Evolutionary conservation across 1,284 basidiomycete species (phyloP).

Genomic region (Neonothopanus nambi): DNA sequence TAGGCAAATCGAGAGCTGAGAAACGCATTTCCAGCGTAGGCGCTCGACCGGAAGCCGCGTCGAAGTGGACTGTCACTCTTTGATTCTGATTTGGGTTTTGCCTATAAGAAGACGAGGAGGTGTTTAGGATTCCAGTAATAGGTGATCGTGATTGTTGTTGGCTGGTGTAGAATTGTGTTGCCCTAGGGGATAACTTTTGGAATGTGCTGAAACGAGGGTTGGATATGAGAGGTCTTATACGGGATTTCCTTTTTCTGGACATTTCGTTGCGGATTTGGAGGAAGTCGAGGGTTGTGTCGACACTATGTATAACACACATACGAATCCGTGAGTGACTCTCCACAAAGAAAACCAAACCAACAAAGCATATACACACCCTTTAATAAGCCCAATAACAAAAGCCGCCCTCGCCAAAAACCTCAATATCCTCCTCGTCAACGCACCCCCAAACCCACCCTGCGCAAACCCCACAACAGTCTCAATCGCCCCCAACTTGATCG

Average conservation of each 20-base stretch:
- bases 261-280: conserved; percentile 37
- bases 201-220: conserved; percentile 58
- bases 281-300: conserved; percentile 47
- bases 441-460: conserved; percentile 47
- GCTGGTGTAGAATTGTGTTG: conserved; percentile 27
- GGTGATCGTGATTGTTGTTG: too few species aligned
- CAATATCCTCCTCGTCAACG: conserved; percentile 56
- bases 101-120: conserved; percentile 19
- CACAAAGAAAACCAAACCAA: background rate
- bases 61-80: conserved; percentile 60
- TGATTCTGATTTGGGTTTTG: conserved; percentile 30
- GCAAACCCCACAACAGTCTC: conserved; percentile 70
- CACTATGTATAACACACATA: conserved; percentile 28
- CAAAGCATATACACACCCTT: conserved; percentile 58
- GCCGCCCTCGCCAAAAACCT: conserved; percentile 52
- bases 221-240: conserved; percentile 47
- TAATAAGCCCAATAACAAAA: conserved; percentile 59
- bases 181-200: conserved; percentile 47
- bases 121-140: conserved; percentile 10
- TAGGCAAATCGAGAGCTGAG: conserved; percentile 51
- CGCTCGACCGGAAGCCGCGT: conserved; percentile 38
- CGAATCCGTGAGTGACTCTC: conserved; percentile 1
- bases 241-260: conserved; percentile 28
- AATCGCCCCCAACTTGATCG: conserved; percentile 58
- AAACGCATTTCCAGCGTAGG: conserved; percentile 65